Evolutionary conservation across 1,284 basidiomycete genomes (phyloP), one percentile per base, ranked within the genome.

Genomic region (Sporisorium reilianum): DNA sequence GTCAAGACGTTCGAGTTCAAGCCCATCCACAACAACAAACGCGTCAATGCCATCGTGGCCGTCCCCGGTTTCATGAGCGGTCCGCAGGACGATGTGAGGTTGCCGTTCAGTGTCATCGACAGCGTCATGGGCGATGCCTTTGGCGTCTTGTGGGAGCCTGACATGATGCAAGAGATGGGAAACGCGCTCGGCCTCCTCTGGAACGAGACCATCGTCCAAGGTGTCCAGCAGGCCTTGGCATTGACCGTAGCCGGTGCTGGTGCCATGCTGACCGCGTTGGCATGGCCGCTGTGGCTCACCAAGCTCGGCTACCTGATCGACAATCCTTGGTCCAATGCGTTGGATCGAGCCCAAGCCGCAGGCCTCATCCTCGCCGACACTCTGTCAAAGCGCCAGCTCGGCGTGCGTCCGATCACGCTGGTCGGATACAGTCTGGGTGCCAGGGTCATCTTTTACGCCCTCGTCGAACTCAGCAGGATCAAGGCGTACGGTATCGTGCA

Each of bases 151-250:
- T 84, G 83, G 83, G 83, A 84, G 61, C 83, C 83, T 1, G 82
- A 84, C 49, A 84, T 84, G 83, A 84, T 84, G 83, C 77, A 78
- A 42, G 83, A 84, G 50, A 84, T 84, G 83, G 83, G 83, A 25
- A 80, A 84, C 38, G 81, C 83, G 38, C 80, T 84, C 46, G 78
- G 79, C 26, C 75, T 84, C 9, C 75, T 84, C 2, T 84, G 81
- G 81, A 84, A 79, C 76, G 83, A 84, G 63, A 84, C 83, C 51
- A 66, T 84, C n/a, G 77, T 82, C 2, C 79, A 80, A 61, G 83
- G 82, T 52, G 79, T 83, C 4, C 83, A 84, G 68, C 82, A 83
- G 57, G 80, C 83, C 4, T 64, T 84, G 18, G 79, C 80, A 0
- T 65, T 81, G 41, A 84, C 83, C 2, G 78, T 84, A 18, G 82